Conservation (phyloP, 2,329 filamentous ascomycete genomes). For the Tolypocladium capitatum region DNA sequence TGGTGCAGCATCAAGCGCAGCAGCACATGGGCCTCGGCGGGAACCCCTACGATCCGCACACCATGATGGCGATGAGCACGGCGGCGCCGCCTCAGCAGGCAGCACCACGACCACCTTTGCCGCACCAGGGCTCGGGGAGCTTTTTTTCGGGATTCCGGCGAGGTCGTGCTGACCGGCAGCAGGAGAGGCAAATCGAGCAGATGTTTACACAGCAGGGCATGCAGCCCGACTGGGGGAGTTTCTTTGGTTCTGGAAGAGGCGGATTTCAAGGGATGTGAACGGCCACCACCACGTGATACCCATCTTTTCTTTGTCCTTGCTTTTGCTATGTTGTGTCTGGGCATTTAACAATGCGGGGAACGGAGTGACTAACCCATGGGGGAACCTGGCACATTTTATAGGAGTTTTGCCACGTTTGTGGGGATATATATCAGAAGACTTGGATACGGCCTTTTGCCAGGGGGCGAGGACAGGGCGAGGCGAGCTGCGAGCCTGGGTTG, state of each 20-base stretch:
- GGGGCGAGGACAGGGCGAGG: neutral
- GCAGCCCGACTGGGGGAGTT: constrained; percentile 32
- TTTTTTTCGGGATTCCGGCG: constrained; percentile 13
- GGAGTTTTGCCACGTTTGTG: neutral
- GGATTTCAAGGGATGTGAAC: constrained; percentile 29
- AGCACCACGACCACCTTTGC: constrained; percentile 6
- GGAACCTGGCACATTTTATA: neutral
- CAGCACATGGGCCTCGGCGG: constrained; percentile 27
- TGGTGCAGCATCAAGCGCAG: constrained; percentile 41
- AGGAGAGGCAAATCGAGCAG: constrained; percentile 32
- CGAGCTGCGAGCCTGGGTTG: neutral
- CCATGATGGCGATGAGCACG: constrained; percentile 26
- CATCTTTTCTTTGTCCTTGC: constrained; percentile 15
- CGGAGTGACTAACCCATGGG: neutral
- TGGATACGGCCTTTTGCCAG: neutral
- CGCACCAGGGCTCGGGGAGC: constrained; percentile 19
- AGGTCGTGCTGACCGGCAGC: constrained; percentile 13
- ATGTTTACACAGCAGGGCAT: constrained; percentile 35
- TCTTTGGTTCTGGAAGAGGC: constrained; percentile 30
- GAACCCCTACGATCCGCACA: constrained; percentile 30
- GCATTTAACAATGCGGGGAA: neutral
- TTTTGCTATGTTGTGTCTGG: neutral
- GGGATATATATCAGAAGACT: neutral
- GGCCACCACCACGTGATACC: constrained; percentile 23
- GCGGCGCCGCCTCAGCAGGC: constrained; percentile 7